Evolutionary conservation across 192 early-diverging fungal species (phyloP).

Genomic region (Backusella parvicylindrica): DNA sequence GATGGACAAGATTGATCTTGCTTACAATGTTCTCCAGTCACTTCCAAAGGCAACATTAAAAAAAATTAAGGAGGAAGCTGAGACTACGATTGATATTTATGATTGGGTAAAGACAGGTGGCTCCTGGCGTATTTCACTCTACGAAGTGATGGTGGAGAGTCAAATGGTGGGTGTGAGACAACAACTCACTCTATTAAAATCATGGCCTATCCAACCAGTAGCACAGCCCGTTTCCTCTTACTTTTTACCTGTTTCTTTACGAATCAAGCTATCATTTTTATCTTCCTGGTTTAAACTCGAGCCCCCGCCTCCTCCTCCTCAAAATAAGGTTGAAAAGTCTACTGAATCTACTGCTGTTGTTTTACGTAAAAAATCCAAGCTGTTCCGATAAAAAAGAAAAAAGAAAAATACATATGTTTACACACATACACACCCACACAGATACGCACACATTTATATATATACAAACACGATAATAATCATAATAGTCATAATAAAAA

Average conservation of each 20-base stretch:
- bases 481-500: neutral
- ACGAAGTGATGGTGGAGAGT: constrained; percentile 38
- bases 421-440: neutral
- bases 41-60: neutral
- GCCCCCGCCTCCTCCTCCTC: neutral
- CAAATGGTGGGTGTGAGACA: constrained; percentile 28
- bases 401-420: neutral
- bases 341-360: neutral
- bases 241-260: constrained; percentile 17
- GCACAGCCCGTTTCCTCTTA: neutral
- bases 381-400: neutral
- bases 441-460: neutral
- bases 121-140: constrained; percentile 23
- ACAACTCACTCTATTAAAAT: constrained; percentile 18
- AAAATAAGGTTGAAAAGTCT: neutral
- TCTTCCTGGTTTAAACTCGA: constrained; percentile 10
- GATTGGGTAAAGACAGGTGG: constrained; percentile 17
- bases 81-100: constrained; percentile 17
- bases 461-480: neutral
- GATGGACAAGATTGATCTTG: constrained; percentile 31
- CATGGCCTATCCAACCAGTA: constrained; percentile 21
- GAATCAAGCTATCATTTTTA: constrained; percentile 13
- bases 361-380: neutral
- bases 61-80: constrained; percentile 15
- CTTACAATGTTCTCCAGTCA: constrained; percentile 27